These are phyloP conservation scores for Graphilbum ipis-grandicollis DNA, from an alignment of 2,329 filamentous ascomycete genomes.

Conservation along the genomic window DNA sequence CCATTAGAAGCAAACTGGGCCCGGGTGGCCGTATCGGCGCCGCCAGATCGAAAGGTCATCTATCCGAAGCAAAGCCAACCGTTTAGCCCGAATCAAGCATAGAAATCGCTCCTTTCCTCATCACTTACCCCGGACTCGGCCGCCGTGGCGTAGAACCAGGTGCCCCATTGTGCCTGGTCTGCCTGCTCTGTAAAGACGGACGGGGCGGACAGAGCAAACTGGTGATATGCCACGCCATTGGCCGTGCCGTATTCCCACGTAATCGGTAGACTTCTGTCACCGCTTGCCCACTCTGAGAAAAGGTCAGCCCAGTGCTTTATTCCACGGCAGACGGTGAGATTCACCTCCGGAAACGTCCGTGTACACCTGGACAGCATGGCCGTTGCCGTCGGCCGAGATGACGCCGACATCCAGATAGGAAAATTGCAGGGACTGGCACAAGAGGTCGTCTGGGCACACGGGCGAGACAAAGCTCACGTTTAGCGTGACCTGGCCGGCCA, in stretches of 20 bases:
- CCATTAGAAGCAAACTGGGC: slow-evolving; percentile 47
- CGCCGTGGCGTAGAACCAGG: slow-evolving; percentile 57
- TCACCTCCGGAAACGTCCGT: slow-evolving; percentile 53
- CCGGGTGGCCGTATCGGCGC: slow-evolving; percentile 44
- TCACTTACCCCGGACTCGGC: slow-evolving; percentile 25
- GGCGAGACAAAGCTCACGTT: slow-evolving; percentile 56
- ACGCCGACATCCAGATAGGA: slow-evolving; percentile 53
- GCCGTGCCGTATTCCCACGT: slow-evolving; percentile 42
- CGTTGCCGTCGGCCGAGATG: slow-evolving; percentile 39
- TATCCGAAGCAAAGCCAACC: slow-evolving; percentile 19
- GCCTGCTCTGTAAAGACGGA: slow-evolving; percentile 47
- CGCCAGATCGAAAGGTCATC: slow-evolving; percentile 53
- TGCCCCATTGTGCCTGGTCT: slow-evolving; percentile 69
- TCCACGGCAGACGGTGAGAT: slow-evolving; percentile 7
- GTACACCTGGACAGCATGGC: slow-evolving; percentile 53
- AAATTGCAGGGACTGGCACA: slow-evolving; percentile 50
- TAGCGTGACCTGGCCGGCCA: slow-evolving; percentile 42
- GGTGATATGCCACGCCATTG: slow-evolving; percentile 43
- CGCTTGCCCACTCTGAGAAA: slow-evolving; percentile 50
- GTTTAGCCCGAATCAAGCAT: neutral
- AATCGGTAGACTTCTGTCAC: slow-evolving; percentile 35
- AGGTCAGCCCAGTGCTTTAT: no score
- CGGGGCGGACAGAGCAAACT: slow-evolving; percentile 42
- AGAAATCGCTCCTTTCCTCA: neutral
- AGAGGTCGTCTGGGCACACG: slow-evolving; percentile 47